Percentiles rank a stretch among this genome's conserved stretches.
Evolutionary conservation across 805 yeast genomes (phyloP).

Genomic region (Schwanniomyces vanrijiae): DNA sequence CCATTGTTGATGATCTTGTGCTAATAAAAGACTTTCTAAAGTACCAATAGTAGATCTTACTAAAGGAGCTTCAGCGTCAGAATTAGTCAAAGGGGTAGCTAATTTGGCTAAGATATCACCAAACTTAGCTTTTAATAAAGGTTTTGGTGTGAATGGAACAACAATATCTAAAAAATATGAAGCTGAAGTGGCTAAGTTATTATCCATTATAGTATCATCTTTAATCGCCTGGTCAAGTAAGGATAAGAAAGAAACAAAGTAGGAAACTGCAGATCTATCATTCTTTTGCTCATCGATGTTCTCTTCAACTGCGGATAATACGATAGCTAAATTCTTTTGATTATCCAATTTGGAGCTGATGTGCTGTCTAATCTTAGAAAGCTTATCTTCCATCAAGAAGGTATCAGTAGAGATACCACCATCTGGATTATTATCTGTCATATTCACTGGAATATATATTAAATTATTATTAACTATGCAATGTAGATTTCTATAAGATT

Average conservation of each 20-base stretch:
- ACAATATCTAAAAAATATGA: conserved; percentile 81
- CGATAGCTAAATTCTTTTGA: conserved; percentile 81
- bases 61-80: conserved; percentile 74
- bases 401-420: conserved; percentile 33
- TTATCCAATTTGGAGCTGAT: conserved; percentile 77
- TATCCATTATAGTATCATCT: conserved; percentile 54
- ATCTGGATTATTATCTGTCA: conserved; percentile 37
- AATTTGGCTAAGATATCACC: conserved; percentile 74
- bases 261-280: conserved; percentile 69
- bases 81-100: conserved; percentile 75
- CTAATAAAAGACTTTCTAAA: conserved; percentile 71
- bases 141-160: conserved; percentile 69
- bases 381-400: conserved; percentile 60
- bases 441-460: conserved; percentile 4
- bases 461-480: neutral
- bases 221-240: conserved; percentile 70
- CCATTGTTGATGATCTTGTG: conserved; percentile 86
- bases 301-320: conserved; percentile 88
- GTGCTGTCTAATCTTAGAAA: conserved; percentile 70
- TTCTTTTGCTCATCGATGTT: conserved; percentile 68
- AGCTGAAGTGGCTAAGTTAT: conserved; percentile 67
- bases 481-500: conserved; percentile 1
- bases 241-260: conserved; percentile 80
- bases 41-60: conserved; percentile 84
- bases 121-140: conserved; percentile 71